phyloP scores from a whole-genome alignment of 257 asterid genomes.

The Mitragyna speciosa region DNA sequence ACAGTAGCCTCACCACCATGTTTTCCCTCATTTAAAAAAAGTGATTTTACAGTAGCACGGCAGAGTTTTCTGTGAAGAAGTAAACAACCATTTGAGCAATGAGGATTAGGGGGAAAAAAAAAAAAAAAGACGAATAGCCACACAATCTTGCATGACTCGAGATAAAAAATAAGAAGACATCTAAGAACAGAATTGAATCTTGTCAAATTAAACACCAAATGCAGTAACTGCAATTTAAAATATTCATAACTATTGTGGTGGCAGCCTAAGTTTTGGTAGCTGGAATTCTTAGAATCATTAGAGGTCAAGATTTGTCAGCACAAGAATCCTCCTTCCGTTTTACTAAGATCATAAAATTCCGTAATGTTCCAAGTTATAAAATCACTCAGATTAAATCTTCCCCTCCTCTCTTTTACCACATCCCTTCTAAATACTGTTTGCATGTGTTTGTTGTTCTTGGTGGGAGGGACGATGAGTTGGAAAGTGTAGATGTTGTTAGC shows the following conservation, averaged over 20 bases:
- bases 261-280: neutral
- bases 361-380: neutral
- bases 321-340: neutral
- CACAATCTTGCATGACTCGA: neutral
- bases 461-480: neutral
- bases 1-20: conserved; percentile 95
- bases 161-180: neutral
- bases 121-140: neutral
- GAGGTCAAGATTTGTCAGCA: neutral
- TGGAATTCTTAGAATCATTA: neutral
- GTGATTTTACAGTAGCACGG: conserved; percentile 65
- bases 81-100: conserved; percentile 20
- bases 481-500: neutral
- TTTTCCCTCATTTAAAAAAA: conserved; percentile 81
- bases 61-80: conserved; percentile 60
- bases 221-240: neutral
- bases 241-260: neutral
- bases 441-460: neutral
- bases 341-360: neutral
- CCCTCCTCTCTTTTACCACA: neutral
- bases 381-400: neutral
- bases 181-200: neutral
- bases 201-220: neutral
- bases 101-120: neutral
- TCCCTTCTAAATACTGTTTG: no score